These are phyloP conservation scores for Rutstroemia sp. DNA, from an alignment of 2,329 filamentous ascomycete genomes.

Conservation along the genomic window DNA sequence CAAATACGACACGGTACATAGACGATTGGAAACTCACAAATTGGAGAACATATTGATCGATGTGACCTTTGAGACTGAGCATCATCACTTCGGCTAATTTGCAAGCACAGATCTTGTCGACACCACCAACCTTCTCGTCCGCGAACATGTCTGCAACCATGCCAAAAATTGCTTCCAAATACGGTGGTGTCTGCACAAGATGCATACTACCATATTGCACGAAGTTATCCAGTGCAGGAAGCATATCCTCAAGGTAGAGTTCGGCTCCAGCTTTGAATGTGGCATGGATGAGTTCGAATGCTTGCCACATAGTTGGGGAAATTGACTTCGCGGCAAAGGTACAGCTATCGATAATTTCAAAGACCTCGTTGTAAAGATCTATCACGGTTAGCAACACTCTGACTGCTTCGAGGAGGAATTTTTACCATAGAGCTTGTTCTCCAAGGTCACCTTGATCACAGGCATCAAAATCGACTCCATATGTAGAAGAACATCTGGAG, in stretches of 20 bases:
- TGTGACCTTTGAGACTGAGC: constrained; percentile 82
- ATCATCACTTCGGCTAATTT: constrained; percentile 96
- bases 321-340: constrained; percentile 96
- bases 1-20: neutral
- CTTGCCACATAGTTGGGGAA: constrained; percentile 96
- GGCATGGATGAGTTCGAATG: constrained; percentile 91
- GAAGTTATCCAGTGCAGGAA: constrained; percentile 95
- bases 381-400: constrained; percentile 16
- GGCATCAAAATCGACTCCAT: constrained; percentile 96
- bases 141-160: constrained; percentile 96
- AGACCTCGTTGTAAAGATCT: constrained; percentile 96
- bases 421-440: constrained; percentile 90
- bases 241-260: constrained; percentile 97
- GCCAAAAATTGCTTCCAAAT: constrained; percentile 79
- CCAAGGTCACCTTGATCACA: constrained; percentile 88
- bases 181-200: constrained; percentile 74
- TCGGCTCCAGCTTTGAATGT: constrained; percentile 97
- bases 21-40: constrained; percentile 42
- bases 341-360: constrained; percentile 98
- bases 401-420: neutral
- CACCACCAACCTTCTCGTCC: constrained; percentile 84
- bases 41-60: constrained; percentile 80
- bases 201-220: constrained; percentile 83
- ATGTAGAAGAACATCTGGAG: constrained; percentile 87
- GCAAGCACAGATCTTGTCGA: constrained; percentile 94